Evolutionary conservation across 345 rosid genomes (phyloP), one percentile per base, ranked within the genome.

Genomic region (Eucalyptus globulus): DNA sequence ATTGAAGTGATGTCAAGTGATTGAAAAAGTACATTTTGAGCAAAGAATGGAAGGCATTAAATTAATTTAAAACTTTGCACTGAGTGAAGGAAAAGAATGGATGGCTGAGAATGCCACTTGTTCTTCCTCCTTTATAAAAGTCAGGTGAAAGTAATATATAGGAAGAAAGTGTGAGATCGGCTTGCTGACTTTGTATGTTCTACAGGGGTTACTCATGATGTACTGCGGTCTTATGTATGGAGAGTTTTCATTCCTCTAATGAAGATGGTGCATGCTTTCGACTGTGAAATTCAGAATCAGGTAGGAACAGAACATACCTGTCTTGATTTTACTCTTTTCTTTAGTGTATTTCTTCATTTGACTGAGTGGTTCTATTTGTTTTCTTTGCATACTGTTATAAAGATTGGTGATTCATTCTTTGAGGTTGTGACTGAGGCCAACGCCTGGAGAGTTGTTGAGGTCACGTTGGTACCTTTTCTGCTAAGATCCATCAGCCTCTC

Each of bases 211-310:
- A 65, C 88, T 90, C 90, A 90, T 89, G 93, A 91, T 88, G 92
- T 91, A 86, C 69, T 97, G 89, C 93, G 89, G 89, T 92, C 93
- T 54, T 97, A 95, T 93, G 91, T 93, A 72, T 92, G 98, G 97
- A 94, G 91, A 90, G 91, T 93, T 87, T 96, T 96, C 92, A 90
- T 97, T 92, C 99, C 98, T 4, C 69, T 95, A 49, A 90, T 94
- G 95, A 94, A 92, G 93, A 94, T 92, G 94, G 93, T 90, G 56
- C 95, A 93, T 87, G 91, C 92, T 51, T 93, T 93, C 90, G 98
- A 96, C 60, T 91, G 93, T 88, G 97, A 95, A 90, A 87, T 95
- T 91, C 93, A 95, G 90, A 97, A 94, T 92, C 93, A 93, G 99
- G 99, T 97, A 90, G 86, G 88, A 45, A 85, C 12, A 45, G 49